Evolutionary conservation across 2,329 filamentous ascomycete genomes (phyloP).

Genomic region (Boeremia lycopersici): DNA sequence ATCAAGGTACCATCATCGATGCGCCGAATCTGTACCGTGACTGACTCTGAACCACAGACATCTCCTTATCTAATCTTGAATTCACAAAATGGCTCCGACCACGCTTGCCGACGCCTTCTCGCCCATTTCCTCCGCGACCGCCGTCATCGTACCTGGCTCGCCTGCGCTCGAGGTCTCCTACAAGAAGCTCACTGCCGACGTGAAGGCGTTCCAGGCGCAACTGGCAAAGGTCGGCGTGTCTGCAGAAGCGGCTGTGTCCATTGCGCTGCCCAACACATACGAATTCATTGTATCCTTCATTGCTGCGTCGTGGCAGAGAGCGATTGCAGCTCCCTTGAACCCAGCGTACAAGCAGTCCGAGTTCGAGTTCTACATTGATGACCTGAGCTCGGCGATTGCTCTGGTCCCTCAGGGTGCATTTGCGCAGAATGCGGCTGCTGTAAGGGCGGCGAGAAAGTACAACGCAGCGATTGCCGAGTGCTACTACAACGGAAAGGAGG

Average conservation of each 20-base stretch:
- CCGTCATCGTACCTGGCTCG: constrained; percentile 75
- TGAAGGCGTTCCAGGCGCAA: constrained; percentile 75
- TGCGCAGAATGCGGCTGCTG: constrained; percentile 69
- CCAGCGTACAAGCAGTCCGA: constrained; percentile 87
- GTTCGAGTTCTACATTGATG: constrained; percentile 91
- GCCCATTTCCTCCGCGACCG: constrained; percentile 58
- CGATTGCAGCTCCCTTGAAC: constrained; percentile 84
- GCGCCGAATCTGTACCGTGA: background rate
- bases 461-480: constrained; percentile 85
- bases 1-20: constrained; percentile 1
- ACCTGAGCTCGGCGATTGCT: constrained; percentile 78
- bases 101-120: constrained; percentile 66
- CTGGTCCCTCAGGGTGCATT: constrained; percentile 76
- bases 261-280: constrained; percentile 82
- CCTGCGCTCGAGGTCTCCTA: constrained; percentile 73
- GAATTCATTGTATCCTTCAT: constrained; percentile 89
- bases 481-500: constrained; percentile 75
- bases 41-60: constrained; percentile 7
- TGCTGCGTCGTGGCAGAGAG: constrained; percentile 83
- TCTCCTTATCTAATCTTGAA: constrained; percentile 5
- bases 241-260: constrained; percentile 74
- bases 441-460: constrained; percentile 78
- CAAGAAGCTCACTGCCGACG: constrained; percentile 68
- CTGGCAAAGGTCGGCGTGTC: constrained; percentile 76
- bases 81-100: constrained; percentile 56